phyloP scores from a whole-genome alignment of 2,329 filamentous ascomycete species.

The Fusarium xylarioides region DNA sequence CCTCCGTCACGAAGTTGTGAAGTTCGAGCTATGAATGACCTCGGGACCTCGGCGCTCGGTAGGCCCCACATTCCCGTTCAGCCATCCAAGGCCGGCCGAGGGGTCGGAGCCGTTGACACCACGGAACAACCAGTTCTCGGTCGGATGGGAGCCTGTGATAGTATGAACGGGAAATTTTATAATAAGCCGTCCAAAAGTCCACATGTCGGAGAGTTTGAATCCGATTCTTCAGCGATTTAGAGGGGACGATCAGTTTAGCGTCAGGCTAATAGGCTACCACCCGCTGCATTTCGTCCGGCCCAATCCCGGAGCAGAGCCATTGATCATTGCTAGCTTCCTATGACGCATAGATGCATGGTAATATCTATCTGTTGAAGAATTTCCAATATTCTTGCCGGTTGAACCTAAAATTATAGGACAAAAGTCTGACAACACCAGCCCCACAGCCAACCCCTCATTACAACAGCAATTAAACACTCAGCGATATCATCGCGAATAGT shows the following conservation, averaged over 20 bases:
- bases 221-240: neutral
- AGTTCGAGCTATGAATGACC: neutral
- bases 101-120: neutral
- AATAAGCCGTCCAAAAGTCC: neutral
- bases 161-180: neutral
- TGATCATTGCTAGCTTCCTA: neutral
- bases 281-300: conserved; percentile 9
- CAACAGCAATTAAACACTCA: no score
- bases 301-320: neutral
- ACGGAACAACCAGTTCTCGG: neutral
- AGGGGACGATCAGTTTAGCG: conserved; percentile 1
- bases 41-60: conserved; percentile 33
- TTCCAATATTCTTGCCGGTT: neutral
- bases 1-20: neutral
- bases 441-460: no score
- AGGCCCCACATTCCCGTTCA: conserved; percentile 18
- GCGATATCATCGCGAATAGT: no score
- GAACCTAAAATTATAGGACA: no score
- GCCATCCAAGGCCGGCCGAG: neutral
- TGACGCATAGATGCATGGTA: conserved; percentile 4
- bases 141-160: neutral
- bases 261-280: neutral
- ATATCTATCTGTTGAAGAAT: neutral
- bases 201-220: conserved; percentile 1
- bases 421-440: no score